Base-by-base conservation (phyloP, 768 basidiomycete genomes). In the Lepiota brunneoincarnata region DNA sequence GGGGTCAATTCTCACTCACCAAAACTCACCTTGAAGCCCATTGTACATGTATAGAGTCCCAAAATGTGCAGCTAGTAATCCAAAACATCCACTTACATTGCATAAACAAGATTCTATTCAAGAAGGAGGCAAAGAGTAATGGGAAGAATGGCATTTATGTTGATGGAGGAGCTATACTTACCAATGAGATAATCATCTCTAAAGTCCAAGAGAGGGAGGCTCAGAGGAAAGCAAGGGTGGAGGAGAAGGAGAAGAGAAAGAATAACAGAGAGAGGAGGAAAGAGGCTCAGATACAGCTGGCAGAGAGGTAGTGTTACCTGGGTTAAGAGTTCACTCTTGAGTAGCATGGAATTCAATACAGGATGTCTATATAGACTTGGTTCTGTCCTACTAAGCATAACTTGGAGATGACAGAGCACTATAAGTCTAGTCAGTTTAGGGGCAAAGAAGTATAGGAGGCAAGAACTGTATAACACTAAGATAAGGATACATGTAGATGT, bases 241-340 rank as follows among this genome's bases (percentile, higher is more conserved):
- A 24, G 17, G 37, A 46, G 24, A 62, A 60, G 51, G 23, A 44
- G 41, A 44, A n/a, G 12, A 59, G 46, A 24, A 55, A 45, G 43
- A 55, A 49, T 37, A 24, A 15, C 15, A 6, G 54, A 24, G 49
- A 14, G 20, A 51, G 36, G 24, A 58, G 39, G 34, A 56, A 60
- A 48, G 58, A 59, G 42, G 56, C 53, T 50, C 37, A 51, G 47
- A 54, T 24, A 11, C 28, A 24, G 18, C 39, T 54, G 23, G 47
- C 53, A 40, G 58, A 42, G 7, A 55, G 59, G 37, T 64, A 60
- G 60, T n/a, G n/a, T n/a, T n/a, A n/a, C n/a, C n/a, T n/a, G n/a
- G n/a, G n/a, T n/a, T n/a, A n/a, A n/a, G n/a, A n/a, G n/a, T n/a
- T n/a, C n/a, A n/a, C n/a, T n/a, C n/a, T n/a, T n/a, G n/a, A n/a